Evolutionary conservation across 2,329 filamentous ascomycete species (phyloP).

Genomic region (Lasiodiplodia gonubiensis): DNA sequence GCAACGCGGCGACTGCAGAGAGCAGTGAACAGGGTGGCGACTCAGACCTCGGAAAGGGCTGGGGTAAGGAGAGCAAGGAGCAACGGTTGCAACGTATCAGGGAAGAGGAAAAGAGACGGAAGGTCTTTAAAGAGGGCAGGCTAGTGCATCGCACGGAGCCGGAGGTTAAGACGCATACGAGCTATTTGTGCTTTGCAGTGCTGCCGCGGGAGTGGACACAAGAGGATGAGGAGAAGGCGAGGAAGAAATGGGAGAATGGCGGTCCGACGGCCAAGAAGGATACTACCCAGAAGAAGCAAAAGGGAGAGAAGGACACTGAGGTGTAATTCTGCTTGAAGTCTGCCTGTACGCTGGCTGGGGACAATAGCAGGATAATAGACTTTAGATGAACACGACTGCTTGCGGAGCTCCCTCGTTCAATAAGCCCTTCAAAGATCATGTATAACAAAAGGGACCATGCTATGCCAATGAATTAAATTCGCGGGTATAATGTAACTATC

Average conservation of each 20-base stretch:
- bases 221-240: constrained; percentile 75
- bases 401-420: neutral
- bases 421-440: too few relatives aligned
- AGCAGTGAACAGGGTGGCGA: constrained; percentile 39
- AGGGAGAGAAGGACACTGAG: neutral
- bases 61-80: constrained; percentile 32
- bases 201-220: constrained; percentile 85
- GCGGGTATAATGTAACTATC: neutral
- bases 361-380: neutral
- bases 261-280: neutral
- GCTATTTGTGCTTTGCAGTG: constrained; percentile 93
- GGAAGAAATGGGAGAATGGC: constrained; percentile 38
- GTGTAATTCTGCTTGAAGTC: neutral
- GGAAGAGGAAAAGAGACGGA: constrained; percentile 47
- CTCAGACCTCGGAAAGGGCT: constrained; percentile 32
- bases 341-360: neutral
- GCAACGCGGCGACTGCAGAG: constrained; percentile 47
- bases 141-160: constrained; percentile 81
- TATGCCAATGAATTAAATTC: neutral
- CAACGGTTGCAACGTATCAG: constrained; percentile 41
- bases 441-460: neutral
- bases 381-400: neutral
- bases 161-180: constrained; percentile 94
- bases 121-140: constrained; percentile 70
- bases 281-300: constrained; percentile 5